Evolutionary conservation across 2,329 filamentous ascomycete species (phyloP).

Genomic region (Neoascochyta sp.): DNA sequence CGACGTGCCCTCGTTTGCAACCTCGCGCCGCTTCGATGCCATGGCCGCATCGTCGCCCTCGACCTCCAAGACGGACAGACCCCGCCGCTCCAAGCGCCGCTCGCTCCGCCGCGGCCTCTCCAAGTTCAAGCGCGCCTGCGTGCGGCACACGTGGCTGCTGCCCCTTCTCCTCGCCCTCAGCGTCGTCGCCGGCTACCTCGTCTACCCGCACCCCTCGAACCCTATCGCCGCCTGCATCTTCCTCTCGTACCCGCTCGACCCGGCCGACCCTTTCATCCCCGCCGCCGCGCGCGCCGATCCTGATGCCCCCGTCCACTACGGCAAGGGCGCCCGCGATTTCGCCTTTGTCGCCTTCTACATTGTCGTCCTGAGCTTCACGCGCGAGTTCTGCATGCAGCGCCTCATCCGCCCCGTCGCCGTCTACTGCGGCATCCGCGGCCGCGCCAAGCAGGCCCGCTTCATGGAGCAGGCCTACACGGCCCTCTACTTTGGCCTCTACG

Average conservation of each 20-base stretch:
- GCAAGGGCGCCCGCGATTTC: slow-evolving; percentile 82
- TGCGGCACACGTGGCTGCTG: slow-evolving; percentile 58
- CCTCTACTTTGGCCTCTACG: slow-evolving; percentile 79
- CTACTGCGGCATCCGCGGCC: slow-evolving; percentile 63
- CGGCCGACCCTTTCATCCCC: slow-evolving; percentile 33
- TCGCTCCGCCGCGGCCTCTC: slow-evolving; percentile 45
- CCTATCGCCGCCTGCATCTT: slow-evolving; percentile 79
- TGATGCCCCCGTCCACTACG: slow-evolving; percentile 61
- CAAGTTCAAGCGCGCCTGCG: slow-evolving; percentile 45
- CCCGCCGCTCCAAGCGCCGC: slow-evolving; percentile 45
- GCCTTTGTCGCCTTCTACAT: slow-evolving; percentile 88
- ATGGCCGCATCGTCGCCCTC: background rate
- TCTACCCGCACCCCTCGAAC: slow-evolving; percentile 75
- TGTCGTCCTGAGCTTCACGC: slow-evolving; percentile 84
- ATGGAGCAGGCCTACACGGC: slow-evolving; percentile 97
- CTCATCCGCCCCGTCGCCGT: slow-evolving; percentile 73
- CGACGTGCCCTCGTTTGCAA: slow-evolving; percentile 50
- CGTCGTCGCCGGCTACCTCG: slow-evolving; percentile 65
- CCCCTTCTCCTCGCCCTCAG: slow-evolving; percentile 66
- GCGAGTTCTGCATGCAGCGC: slow-evolving; percentile 94
- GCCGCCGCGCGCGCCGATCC: slow-evolving; percentile 36
- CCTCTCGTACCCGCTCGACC: slow-evolving; percentile 76
- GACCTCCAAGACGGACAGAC: slow-evolving; percentile 17
- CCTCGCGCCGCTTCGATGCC: slow-evolving; percentile 23
- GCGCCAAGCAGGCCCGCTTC: slow-evolving; percentile 81